Conservation (phyloP, 306 rosid genomes). For the Comarum palustre region DNA sequence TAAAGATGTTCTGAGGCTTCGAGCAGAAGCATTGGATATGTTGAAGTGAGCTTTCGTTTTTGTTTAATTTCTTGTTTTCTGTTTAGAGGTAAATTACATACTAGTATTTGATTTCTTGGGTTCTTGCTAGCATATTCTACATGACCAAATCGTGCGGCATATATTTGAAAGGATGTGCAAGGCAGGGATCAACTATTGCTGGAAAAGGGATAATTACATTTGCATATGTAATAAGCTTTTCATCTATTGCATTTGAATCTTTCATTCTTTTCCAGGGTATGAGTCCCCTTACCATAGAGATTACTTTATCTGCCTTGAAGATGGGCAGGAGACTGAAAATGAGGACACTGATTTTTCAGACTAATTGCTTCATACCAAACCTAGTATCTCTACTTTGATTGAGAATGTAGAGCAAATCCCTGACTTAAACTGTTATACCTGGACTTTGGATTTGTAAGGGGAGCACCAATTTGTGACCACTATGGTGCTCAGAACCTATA, state of each 20-base stretch:
- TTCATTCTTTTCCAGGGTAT: slow-evolving; percentile 55
- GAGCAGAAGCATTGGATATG: slow-evolving; percentile 67
- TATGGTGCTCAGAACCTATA: too few species aligned
- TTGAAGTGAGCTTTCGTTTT: slow-evolving; percentile 50
- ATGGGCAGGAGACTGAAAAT: background rate
- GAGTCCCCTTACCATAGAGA: slow-evolving; percentile 59
- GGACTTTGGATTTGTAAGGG: too few species aligned
- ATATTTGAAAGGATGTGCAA: too few species aligned
- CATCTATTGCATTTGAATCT: slow-evolving; percentile 3
- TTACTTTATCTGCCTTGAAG: slow-evolving; percentile 67
- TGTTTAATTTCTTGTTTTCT: background rate
- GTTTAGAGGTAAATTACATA: background rate
- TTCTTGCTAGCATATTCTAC: too few species aligned
- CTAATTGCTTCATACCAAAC: slow-evolving; percentile 25
- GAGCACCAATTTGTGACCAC: too few species aligned
- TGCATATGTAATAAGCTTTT: background rate
- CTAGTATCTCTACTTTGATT: background rate
- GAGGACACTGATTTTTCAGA: slow-evolving; percentile 2
- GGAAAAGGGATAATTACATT: background rate
- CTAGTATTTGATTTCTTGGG: background rate
- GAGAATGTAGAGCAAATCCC: background rate
- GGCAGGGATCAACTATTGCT: too few species aligned
- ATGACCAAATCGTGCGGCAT: too few species aligned
- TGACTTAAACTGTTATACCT: too few species aligned
- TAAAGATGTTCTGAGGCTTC: slow-evolving; percentile 53